Base-by-base conservation (phyloP, 2,329 filamentous ascomycete genomes). In the Aspergillus neotritici region DNA sequence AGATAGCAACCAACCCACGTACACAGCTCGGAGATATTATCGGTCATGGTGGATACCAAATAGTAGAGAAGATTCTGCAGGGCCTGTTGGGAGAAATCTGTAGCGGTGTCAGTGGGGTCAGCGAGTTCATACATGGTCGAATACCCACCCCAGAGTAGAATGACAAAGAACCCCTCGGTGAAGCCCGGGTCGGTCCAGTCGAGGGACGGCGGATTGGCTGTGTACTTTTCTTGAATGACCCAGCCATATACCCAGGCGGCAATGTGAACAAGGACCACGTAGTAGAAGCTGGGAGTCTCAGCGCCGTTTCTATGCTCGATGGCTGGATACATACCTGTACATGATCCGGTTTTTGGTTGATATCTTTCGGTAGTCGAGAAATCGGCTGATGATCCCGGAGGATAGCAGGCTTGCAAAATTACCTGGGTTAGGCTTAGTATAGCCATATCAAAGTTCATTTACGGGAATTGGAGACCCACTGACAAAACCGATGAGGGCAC, bases 21-120 rank as follows among this genome's bases (percentile, higher is more conserved):
- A 56, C 55, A 55, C 2, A 64, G 49, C 48, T 80, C 75, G 1
- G 74, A 75, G 44, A 78, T 77, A 38, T 78, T 77, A 40, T 78
- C 72, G 0, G 75, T 78, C 62, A 72, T 78, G 4, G 71, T 76
- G 0, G 75, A 72, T 2, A 79, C 60, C 13, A 79, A 61, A 50
- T 78, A 79, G 48, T 79, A 79, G 1, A 79, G 62, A 73, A 73
- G 78, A 41, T 77, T 79, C 54, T 79, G 75, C 14, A 77, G 54
- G 0, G 72, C 64, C 52, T 79, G 75, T 2, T 73, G 64, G 2
- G 74, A 63, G 49, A 78, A 77, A 40, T 56, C 54, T 55, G 16
- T 28, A 2, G 21, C 6, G 4, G 21, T 25, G 21, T 34, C 15
- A 10, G 13, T 4, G 10, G 11, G 4, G 13, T 52, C 32, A 51